Evolutionary conservation across 108 stramenopile genomes (phyloP).

Genomic region (Parietichytrium sp.): DNA sequence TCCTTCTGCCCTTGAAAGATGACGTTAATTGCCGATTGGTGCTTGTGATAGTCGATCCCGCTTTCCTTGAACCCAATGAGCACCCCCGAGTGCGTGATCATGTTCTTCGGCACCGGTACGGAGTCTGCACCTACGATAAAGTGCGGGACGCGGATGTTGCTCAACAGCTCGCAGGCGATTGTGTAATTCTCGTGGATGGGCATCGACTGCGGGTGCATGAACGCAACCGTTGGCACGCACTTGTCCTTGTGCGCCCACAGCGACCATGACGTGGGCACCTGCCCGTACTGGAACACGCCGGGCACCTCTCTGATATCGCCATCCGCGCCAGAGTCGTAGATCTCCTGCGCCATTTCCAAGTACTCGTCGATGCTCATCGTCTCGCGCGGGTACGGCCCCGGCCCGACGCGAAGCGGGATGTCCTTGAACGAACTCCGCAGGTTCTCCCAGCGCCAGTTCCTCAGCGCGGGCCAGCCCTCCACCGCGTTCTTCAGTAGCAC

Average conservation of each 20-base stretch:
- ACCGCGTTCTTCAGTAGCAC: neutral
- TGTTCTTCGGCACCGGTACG: neutral
- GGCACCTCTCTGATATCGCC: neutral
- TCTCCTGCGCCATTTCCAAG: neutral
- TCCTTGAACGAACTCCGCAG: neutral
- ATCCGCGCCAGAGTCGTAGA: neutral
- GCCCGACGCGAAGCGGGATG: neutral
- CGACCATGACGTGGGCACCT: constrained; percentile 27
- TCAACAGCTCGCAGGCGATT: neutral
- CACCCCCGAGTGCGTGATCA: constrained; percentile 18
- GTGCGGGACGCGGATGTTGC: neutral
- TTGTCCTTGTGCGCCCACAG: constrained; percentile 36
- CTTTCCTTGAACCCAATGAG: neutral
- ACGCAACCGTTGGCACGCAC: neutral
- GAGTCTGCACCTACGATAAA: constrained; percentile 3
- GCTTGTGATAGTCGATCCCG: constrained; percentile 24
- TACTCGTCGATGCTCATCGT: neutral
- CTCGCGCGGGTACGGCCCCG: neutral
- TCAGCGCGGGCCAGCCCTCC: neutral
- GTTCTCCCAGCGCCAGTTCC: constrained; percentile 7
- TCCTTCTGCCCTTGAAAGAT: neutral
- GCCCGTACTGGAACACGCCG: constrained; percentile 25
- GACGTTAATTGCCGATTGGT: constrained; percentile 19
- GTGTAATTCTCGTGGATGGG: constrained; percentile 12
- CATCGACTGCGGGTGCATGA: neutral